These are phyloP conservation scores for Erysimum cheiri DNA, from an alignment of 441 rosid species.

Conservation along the genomic window DNA sequence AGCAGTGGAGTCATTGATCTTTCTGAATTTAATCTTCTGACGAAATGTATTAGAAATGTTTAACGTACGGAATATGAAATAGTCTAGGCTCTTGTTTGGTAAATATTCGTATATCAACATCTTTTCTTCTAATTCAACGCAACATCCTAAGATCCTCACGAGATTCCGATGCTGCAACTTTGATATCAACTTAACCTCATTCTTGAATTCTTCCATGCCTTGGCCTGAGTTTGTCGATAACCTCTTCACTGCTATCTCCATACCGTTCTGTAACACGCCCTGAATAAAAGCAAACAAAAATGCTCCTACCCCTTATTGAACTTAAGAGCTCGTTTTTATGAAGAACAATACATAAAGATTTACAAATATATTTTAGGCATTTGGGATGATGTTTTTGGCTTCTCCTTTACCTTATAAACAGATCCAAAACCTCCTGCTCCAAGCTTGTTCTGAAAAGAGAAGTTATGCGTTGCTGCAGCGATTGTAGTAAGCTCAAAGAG, in stretches of 20 bases:
- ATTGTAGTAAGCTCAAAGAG: conserved; percentile 49
- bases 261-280: conserved; percentile 59
- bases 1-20: background rate
- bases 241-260: conserved; percentile 66
- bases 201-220: conserved; percentile 65
- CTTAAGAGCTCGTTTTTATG: background rate
- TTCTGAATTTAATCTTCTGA: background rate
- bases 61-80: conserved; percentile 53
- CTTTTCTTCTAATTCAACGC: conserved; percentile 57
- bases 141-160: conserved; percentile 61
- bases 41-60: background rate
- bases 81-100: conserved; percentile 66
- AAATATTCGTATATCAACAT: conserved; percentile 68
- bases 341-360: background rate
- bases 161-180: conserved; percentile 79
- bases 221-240: conserved; percentile 57
- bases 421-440: conserved; percentile 67
- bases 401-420: conserved; percentile 53
- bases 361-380: background rate
- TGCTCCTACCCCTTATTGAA: background rate
- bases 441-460: conserved; percentile 49
- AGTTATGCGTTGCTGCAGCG: conserved; percentile 48
- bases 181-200: conserved; percentile 57
- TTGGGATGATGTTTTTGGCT: background rate
- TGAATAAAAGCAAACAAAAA: conserved; percentile 16